Percentiles rank a stretch among this genome's conserved stretches.
These are phyloP conservation scores for Calonectria multiphialidica DNA, from an alignment of 2,329 filamentous ascomycete species.

Conservation along the genomic window DNA sequence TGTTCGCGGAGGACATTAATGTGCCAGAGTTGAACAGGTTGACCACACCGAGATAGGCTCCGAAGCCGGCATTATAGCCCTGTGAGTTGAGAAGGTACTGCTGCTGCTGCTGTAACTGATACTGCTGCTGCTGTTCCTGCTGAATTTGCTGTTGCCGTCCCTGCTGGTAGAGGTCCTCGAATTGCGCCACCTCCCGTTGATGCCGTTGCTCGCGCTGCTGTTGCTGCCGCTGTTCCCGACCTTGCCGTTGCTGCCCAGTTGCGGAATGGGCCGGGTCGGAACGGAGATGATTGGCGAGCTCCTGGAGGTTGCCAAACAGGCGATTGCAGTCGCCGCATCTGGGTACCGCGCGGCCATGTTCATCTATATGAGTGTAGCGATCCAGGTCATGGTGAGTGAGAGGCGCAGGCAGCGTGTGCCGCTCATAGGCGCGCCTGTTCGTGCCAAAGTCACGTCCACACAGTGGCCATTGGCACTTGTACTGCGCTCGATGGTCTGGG, in stretches of 20 bases:
- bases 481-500: not conserved
- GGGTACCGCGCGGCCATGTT: not conserved
- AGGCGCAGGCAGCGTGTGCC: not conserved
- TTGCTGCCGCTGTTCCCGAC: not conserved
- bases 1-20: not conserved
- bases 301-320: not conserved
- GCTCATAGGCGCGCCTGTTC: not conserved
- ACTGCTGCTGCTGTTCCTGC: not conserved
- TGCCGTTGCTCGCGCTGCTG: not conserved
- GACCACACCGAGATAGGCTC: not conserved
- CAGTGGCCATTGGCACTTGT: not conserved
- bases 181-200: not conserved
- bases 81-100: not conserved
- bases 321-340: not conserved
- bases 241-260: not conserved
- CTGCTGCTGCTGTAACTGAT: not conserved
- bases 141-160: not conserved
- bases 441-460: not conserved
- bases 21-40: not conserved
- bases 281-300: not conserved
- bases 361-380: not conserved
- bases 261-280: not conserved
- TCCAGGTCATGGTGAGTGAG: not conserved
- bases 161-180: not conserved
- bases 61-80: not conserved